These are phyloP conservation scores for Russula ochroleuca DNA, from an alignment of 768 basidiomycete genomes.

Conservation along the genomic window DNA sequence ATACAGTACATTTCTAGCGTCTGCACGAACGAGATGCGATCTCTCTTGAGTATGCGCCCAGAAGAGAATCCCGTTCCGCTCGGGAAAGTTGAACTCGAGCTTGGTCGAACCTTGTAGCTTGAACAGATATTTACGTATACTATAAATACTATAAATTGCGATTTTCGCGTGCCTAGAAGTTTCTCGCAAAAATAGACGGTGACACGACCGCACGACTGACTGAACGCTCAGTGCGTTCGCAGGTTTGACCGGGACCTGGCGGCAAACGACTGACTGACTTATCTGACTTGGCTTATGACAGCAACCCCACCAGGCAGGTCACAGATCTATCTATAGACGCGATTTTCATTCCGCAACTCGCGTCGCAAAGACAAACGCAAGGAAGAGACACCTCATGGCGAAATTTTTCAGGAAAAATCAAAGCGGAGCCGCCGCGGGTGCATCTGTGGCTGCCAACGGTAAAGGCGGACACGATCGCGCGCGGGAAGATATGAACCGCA, in stretches of 20 bases:
- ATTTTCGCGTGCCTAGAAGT: constrained; percentile 11
- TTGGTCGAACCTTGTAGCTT: not conserved
- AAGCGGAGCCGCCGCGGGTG: constrained; percentile 35
- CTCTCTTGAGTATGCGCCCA: not conserved
- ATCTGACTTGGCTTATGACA: constrained; percentile 11
- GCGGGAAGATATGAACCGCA: constrained; percentile 13
- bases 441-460: constrained; percentile 21
- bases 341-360: not conserved
- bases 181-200: constrained; percentile 7
- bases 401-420: constrained; percentile 66
- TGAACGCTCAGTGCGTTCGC: constrained; percentile 15
- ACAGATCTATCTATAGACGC: not conserved
- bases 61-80: not conserved
- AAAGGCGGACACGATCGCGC: constrained; percentile 29
- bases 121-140: not conserved
- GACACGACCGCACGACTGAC: constrained; percentile 8
- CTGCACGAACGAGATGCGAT: not conserved
- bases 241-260: constrained; percentile 18
- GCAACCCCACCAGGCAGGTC: constrained; percentile 6
- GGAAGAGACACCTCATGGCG: constrained; percentile 65
- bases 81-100: not conserved
- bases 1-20: constrained; percentile 5
- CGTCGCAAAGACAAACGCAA: constrained; percentile 58
- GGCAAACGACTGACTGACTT: not conserved
- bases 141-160: not conserved